phyloP scores from a whole-genome alignment of 306 rosid genomes.

The Prunus persica region Prunus_persica_NCBIv2 NC_034016.1:15428001-15428500 shows the following conservation, averaged over 20 bases:
- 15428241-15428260: slow-evolving; percentile 77
- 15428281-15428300: slow-evolving; percentile 72
- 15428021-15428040: slow-evolving; percentile 1
- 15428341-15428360: slow-evolving; percentile 77
- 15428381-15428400: slow-evolving; percentile 91
- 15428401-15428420: slow-evolving; percentile 93
- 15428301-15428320: slow-evolving; percentile 75
- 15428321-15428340: slow-evolving; percentile 56
- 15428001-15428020: background rate
- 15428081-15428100: slow-evolving; percentile 53
- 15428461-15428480: background rate
- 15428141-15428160: slow-evolving; percentile 55
- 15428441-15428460: slow-evolving; percentile 54
- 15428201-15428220: slow-evolving; percentile 20
- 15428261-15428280: slow-evolving; percentile 71
- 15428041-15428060: background rate
- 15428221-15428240: slow-evolving; percentile 47
- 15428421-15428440: slow-evolving; percentile 86
- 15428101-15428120: slow-evolving; percentile 74
- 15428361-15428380: slow-evolving; percentile 86
- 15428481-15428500: background rate
- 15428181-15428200: background rate
- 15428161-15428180: slow-evolving; percentile 1
- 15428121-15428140: slow-evolving; percentile 60
- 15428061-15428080: background rate